Base-by-base conservation (phyloP, 768 basidiomycete genomes). In the Jaapia argillacea region DNA sequence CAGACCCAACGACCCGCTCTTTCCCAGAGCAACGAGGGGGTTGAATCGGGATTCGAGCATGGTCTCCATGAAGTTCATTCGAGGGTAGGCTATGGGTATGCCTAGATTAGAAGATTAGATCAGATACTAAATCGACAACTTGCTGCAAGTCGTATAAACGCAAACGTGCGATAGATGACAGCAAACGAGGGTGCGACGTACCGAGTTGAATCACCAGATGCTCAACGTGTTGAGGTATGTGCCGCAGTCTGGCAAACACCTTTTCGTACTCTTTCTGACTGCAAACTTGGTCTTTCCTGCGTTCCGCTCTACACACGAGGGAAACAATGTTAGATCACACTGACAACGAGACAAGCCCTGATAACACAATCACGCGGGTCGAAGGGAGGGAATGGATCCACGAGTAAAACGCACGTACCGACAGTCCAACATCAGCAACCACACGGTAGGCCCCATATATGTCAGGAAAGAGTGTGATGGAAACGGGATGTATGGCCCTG, bases 81-180 rank as follows among this genome's bases (percentile, higher is more conserved):
- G 82, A 24, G 94, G 94, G 58, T 98, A 98, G 4, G 89, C 89
- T 48, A 91, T 82, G 0, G 85, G 85, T 42, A 87, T 76, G 1
- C 80, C 81, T 81, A 43, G 31, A 41, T 33, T 27, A 14, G 20
- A 20, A 26, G 18, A 26, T 6, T 38, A 1, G 6, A 35, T 38
- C 6, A 37, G 23, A 41, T 20, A 27, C 37, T 48, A 18, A 53
- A n/a, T n/a, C n/a, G n/a, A n/a, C n/a, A n/a, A n/a, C n/a, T n/a
- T n/a, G 20, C 39, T 26, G 20, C 43, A 20, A 13, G 21, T 12
- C 5, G 22, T 1, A 14, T 5, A 31, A 24, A 31, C 14, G 14
- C 7, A 12, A 18, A 13, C 7, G 6, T 18, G 18, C 2, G 24
- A 6, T 33, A 33, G 31, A 3, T 4, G 43, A 40, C 14, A 6